A percentile compares a stretch with the other conserved stretches of the same genome.
Evolutionary conservation across 2,329 filamentous ascomycete species (phyloP).

Genomic region (Colletotrichum melonis): DNA sequence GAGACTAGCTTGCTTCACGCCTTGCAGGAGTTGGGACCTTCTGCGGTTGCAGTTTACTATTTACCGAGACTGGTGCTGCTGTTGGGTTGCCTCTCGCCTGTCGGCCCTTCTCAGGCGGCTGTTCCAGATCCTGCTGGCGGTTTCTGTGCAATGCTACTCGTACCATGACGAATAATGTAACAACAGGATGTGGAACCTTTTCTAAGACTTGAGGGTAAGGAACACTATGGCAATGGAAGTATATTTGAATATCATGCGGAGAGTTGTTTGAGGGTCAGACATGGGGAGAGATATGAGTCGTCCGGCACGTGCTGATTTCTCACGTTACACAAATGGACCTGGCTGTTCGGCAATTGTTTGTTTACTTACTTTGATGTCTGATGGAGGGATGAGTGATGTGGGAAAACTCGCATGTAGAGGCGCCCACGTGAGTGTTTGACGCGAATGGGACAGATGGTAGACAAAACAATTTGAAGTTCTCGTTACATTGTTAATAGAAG

Average conservation of each 20-base stretch:
- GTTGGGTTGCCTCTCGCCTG: not conserved
- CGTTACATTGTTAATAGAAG: no score
- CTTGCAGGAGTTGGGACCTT: not conserved
- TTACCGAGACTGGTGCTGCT: not conserved
- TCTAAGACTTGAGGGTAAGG: not conserved
- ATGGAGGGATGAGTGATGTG: not conserved
- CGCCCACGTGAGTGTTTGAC: not conserved
- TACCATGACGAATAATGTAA: not conserved
- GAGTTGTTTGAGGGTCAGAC: not conserved
- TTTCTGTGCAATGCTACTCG: not conserved
- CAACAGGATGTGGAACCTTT: not conserved
- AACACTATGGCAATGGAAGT: not conserved
- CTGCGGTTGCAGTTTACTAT: not conserved
- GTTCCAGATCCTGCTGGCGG: constrained; percentile 2
- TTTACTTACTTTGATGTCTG: not conserved
- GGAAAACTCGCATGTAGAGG: not conserved
- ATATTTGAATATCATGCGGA: not conserved
- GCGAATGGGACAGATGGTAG: no score
- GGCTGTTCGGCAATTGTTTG: not conserved
- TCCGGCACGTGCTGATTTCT: not conserved
- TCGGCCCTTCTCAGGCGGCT: not conserved
- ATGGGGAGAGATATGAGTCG: not conserved
- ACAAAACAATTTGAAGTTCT: no score
- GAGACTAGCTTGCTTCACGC: not conserved
- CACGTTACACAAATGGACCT: not conserved